Percentiles rank a stretch among this genome's conserved stretches.
Evolutionary conservation across 2,329 filamentous ascomycete species (phyloP).

Genomic region (Penicillium sp.): DNA sequence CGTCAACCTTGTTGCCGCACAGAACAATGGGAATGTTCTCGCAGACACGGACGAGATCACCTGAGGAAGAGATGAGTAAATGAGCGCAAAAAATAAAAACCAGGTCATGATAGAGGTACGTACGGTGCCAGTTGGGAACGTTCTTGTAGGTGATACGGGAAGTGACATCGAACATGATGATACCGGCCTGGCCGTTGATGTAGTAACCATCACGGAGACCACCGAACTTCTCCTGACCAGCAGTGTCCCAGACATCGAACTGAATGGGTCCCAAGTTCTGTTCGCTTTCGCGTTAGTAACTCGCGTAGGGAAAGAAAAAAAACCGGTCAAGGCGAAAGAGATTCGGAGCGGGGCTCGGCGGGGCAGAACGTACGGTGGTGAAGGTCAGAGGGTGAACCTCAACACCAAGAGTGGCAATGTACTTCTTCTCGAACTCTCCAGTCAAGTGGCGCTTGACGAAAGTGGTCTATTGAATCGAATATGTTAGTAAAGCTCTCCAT

Average conservation of each 20-base stretch:
- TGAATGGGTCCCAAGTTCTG: constrained; percentile 91
- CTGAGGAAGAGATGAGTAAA: constrained; percentile 41
- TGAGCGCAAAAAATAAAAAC: not conserved
- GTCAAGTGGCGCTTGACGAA: constrained; percentile 99
- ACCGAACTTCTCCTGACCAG: constrained; percentile 98
- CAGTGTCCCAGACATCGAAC: constrained; percentile 99
- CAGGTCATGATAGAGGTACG: constrained; percentile 37
- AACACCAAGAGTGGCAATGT: constrained; percentile 98
- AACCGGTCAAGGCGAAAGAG: not conserved
- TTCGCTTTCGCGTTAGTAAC: constrained; percentile 23
- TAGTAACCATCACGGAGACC: constrained; percentile 99
- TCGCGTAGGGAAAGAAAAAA: constrained; percentile 3
- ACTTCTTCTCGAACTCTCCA: constrained; percentile 99
- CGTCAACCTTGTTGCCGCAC: constrained; percentile 98
- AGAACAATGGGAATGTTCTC: constrained; percentile 99
- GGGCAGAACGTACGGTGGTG: constrained; percentile 88
- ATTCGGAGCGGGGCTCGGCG: constrained; percentile 30
- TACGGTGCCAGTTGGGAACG: constrained; percentile 99
- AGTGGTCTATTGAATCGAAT: constrained; percentile 64
- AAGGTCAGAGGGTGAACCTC: constrained; percentile 98
- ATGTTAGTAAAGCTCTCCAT: constrained; percentile 19
- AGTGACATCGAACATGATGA: constrained; percentile 99
- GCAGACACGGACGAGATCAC: constrained; percentile 97
- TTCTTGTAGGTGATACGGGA: constrained; percentile 99
- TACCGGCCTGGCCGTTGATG: constrained; percentile 99